Conservation (phyloP, 164 flowering plant species). For the Echeveria elegans region DNA sequence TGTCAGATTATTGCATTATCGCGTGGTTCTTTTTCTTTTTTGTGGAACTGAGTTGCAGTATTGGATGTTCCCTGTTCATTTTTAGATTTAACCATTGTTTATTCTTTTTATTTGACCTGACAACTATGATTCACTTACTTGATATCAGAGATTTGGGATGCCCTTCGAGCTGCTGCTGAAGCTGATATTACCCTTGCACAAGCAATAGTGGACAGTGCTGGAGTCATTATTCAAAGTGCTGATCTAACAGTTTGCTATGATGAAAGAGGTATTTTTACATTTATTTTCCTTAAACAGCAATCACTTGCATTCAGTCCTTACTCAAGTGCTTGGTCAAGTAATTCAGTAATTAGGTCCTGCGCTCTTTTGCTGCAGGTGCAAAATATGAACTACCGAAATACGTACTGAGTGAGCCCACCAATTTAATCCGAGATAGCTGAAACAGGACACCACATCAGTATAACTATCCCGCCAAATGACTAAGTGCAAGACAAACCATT, state of each 20-base stretch:
- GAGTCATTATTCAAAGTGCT: slow-evolving; percentile 51
- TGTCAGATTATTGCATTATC: no score
- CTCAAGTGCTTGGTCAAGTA: neutral
- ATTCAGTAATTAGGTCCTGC: neutral
- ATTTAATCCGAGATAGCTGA: slow-evolving; percentile 47
- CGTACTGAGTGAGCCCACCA: slow-evolving; percentile 71
- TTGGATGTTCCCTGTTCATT: neutral
- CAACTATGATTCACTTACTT: neutral
- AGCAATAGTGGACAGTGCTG: slow-evolving; percentile 68
- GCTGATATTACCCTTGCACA: slow-evolving; percentile 56
- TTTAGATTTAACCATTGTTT: no score
- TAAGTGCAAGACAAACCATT: neutral
- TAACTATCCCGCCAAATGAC: slow-evolving; percentile 7
- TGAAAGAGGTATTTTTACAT: neutral
- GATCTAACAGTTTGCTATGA: slow-evolving; percentile 39
- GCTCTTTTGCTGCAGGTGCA: slow-evolving; percentile 45
- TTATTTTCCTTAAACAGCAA: neutral
- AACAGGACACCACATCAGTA: neutral
- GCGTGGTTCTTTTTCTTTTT: neutral
- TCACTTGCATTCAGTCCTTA: neutral
- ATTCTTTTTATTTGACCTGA: neutral
- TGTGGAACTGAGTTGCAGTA: neutral
- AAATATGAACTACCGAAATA: slow-evolving; percentile 77
- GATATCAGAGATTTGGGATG: slow-evolving; percentile 76
- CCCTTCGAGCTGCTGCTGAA: slow-evolving; percentile 76